Conservation (phyloP, 2,329 filamentous ascomycete genomes). For the Colletotrichum tofieldiae region DNA sequence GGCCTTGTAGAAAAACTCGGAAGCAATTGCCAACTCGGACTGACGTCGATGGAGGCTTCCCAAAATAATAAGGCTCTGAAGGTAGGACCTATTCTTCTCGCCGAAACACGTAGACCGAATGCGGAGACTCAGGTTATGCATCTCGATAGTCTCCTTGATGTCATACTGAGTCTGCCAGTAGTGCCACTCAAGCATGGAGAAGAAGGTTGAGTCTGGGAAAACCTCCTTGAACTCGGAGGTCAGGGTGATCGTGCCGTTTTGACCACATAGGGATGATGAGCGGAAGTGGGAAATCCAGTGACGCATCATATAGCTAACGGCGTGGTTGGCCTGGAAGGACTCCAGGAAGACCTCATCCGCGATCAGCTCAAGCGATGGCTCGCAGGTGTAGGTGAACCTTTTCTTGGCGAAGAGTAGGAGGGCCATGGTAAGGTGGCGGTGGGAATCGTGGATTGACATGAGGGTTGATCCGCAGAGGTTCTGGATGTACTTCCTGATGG, state of each 20-base stretch:
- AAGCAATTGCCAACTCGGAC: slow-evolving; percentile 47
- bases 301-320: slow-evolving; percentile 54
- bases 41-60: slow-evolving; percentile 51
- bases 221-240: slow-evolving; percentile 53
- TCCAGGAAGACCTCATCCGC: slow-evolving; percentile 48
- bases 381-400: slow-evolving; percentile 45
- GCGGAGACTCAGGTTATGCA: slow-evolving; percentile 53
- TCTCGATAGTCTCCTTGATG: slow-evolving; percentile 46
- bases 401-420: slow-evolving; percentile 55
- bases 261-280: slow-evolving; percentile 50
- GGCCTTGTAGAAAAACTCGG: slow-evolving; percentile 56
- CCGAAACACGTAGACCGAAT: slow-evolving; percentile 55
- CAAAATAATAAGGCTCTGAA: slow-evolving; percentile 56
- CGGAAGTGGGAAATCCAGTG: slow-evolving; percentile 57
- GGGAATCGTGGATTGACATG: slow-evolving; percentile 52
- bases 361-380: slow-evolving; percentile 49
- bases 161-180: slow-evolving; percentile 50
- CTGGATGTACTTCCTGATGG: slow-evolving; percentile 51
- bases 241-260: slow-evolving; percentile 49
- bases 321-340: slow-evolving; percentile 48
- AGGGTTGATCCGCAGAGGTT: slow-evolving; percentile 54
- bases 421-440: slow-evolving; percentile 52
- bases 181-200: slow-evolving; percentile 54
- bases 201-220: slow-evolving; percentile 56
- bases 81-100: slow-evolving; percentile 52